These are phyloP conservation scores for Ceratobasidium sp. DNA, from an alignment of 1,284 basidiomycete genomes.

Conservation along the genomic window DNA sequence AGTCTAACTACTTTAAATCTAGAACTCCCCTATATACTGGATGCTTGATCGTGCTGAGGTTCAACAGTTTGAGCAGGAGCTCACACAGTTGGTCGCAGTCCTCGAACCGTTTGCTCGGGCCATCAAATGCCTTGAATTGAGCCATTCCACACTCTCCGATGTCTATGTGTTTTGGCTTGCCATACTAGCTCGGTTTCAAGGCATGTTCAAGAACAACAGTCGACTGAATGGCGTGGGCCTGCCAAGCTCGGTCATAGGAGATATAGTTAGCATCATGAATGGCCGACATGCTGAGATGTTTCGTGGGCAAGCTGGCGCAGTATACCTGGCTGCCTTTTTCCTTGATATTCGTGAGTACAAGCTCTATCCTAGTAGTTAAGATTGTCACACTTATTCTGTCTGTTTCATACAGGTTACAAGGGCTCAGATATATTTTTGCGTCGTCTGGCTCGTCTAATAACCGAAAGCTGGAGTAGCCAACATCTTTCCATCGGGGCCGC, in stretches of 20 bases:
- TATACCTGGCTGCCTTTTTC: constrained; percentile 39
- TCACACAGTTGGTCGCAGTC: constrained; percentile 24
- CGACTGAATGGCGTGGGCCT: constrained; percentile 5
- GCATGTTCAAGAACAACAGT: constrained; percentile 20
- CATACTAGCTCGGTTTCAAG: constrained; percentile 15
- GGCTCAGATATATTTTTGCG: background rate
- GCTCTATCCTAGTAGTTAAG: background rate
- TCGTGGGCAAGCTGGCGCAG: background rate
- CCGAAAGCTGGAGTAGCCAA: background rate
- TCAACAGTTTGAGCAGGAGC: background rate
- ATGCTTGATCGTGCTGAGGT: constrained; percentile 22
- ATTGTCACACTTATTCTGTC: background rate
- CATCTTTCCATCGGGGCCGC: background rate
- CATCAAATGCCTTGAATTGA: constrained; percentile 42
- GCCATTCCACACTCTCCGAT: constrained; percentile 28
- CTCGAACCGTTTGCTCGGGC: constrained; percentile 41
- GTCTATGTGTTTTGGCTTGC: constrained; percentile 44
- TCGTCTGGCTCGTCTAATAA: background rate
- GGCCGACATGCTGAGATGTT: constrained; percentile 41
- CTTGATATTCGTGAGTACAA: constrained; percentile 35
- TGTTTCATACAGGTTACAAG: constrained; percentile 15
- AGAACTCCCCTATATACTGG: constrained; percentile 34
- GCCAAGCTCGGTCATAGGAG: constrained; percentile 1
- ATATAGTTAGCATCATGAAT: constrained; percentile 35
- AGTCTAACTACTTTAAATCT: background rate